These are phyloP conservation scores for Microdochium nivale DNA, from an alignment of 2,329 filamentous ascomycete genomes.

Conservation along the genomic window DNA sequence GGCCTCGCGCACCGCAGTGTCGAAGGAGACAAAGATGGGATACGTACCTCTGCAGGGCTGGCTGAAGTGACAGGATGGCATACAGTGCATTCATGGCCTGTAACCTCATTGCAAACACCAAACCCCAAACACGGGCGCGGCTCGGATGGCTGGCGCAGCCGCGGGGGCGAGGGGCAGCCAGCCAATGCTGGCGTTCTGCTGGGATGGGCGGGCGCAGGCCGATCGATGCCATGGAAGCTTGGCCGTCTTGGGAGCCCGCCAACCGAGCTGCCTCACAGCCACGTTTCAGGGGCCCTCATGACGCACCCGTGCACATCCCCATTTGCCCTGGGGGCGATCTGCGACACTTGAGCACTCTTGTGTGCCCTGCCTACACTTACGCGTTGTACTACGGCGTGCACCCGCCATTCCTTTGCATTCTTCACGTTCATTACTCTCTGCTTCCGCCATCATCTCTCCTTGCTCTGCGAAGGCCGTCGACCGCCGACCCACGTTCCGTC, in stretches of 20 bases:
- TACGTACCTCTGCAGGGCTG: neutral
- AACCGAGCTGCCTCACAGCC: neutral
- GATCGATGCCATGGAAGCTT: neutral
- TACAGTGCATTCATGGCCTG: too few relatives aligned
- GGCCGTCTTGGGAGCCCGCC: neutral
- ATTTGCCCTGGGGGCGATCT: neutral
- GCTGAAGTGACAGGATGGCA: neutral
- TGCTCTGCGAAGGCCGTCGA: neutral
- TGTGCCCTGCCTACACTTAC: too few relatives aligned
- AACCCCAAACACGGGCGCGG: neutral
- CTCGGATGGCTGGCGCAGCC: neutral
- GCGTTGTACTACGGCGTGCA: too few relatives aligned
- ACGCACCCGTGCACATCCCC: neutral
- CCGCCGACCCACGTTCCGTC: neutral
- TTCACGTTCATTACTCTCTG: too few relatives aligned
- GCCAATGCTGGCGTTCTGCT: neutral
- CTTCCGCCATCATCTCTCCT: too few relatives aligned
- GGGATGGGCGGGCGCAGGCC: neutral
- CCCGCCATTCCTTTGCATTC: too few relatives aligned
- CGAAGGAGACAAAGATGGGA: neutral
- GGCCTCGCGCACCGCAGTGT: neutral
- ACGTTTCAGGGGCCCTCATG: neutral
- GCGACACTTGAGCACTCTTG: neutral
- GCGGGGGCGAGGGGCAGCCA: neutral
- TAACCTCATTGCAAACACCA: neutral